Evolutionary conservation across 2,329 filamentous ascomycete species (phyloP).

Genomic region (Neofusicoccum laricinum): DNA sequence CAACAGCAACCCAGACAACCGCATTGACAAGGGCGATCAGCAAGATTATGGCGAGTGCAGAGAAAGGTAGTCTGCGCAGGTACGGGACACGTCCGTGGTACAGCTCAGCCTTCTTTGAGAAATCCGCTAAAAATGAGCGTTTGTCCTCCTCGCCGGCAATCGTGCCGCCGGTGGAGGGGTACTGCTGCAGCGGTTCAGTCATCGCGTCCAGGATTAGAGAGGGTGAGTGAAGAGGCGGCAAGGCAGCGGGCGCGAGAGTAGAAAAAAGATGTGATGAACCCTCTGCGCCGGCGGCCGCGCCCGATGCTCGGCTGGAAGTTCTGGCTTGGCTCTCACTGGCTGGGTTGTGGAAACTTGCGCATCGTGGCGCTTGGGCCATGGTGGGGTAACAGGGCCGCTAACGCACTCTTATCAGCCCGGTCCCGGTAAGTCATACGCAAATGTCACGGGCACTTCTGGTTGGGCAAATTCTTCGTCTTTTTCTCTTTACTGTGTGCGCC

Average conservation of each 20-base stretch:
- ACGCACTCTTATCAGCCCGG: slow-evolving; percentile 9
- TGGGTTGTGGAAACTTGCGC: neutral
- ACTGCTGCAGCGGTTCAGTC: neutral
- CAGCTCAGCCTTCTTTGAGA: slow-evolving; percentile 19
- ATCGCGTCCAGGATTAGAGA: neutral
- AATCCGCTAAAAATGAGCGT: slow-evolving; percentile 13
- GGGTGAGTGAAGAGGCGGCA: neutral
- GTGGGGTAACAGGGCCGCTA: slow-evolving; percentile 13
- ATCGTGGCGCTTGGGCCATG: slow-evolving; percentile 6
- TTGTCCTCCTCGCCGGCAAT: neutral
- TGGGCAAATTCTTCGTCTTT: neutral
- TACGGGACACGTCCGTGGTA: slow-evolving; percentile 52
- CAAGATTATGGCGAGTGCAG: slow-evolving; percentile 56
- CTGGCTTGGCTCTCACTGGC: neutral
- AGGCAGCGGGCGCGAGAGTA: neutral
- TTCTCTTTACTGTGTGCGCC: neutral
- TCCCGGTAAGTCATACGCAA: slow-evolving; percentile 10
- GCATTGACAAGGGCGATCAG: slow-evolving; percentile 54
- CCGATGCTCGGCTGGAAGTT: neutral
- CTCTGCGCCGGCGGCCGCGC: neutral
- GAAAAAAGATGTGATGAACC: neutral
- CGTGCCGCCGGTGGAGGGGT: neutral
- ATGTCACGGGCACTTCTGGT: slow-evolving; percentile 2
- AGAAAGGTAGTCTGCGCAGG: slow-evolving; percentile 54
- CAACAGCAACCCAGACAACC: slow-evolving; percentile 57